Conservation (phyloP, 306 rosid species). For the Vachellia pachyceras region DNA sequence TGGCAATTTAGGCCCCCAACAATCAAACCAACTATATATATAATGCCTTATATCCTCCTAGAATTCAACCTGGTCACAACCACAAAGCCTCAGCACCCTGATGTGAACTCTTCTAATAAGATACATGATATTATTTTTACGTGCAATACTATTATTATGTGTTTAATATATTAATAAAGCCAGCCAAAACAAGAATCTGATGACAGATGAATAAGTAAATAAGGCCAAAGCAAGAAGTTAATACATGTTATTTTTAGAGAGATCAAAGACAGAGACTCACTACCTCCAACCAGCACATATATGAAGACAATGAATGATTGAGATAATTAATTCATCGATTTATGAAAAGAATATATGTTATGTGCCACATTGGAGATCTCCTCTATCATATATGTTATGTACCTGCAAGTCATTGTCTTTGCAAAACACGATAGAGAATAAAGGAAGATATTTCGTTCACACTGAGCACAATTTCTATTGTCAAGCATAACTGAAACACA, state of each 20-base stretch:
- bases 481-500: no score
- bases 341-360: neutral
- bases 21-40: no score
- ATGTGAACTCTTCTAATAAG: neutral
- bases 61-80: no score
- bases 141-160: neutral
- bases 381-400: constrained; percentile 31
- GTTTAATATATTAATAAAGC: constrained; percentile 12
- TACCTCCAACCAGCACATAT: constrained; percentile 48
- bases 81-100: neutral
- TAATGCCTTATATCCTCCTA: no score
- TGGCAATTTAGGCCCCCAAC: no score
- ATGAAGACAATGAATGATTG: constrained; percentile 5
- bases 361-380: constrained; percentile 39
- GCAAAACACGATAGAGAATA: no score
- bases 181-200: constrained; percentile 27
- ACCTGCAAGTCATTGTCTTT: no score
- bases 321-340: constrained; percentile 13
- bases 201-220: neutral
- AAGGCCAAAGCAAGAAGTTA: constrained; percentile 29
- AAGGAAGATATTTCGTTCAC: no score
- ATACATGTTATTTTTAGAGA: constrained; percentile 23
- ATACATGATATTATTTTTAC: neutral
- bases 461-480: no score
- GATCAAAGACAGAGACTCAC: constrained; percentile 32